Evolutionary conservation across 495 filamentous ascomycete species (phyloP), one percentile per base, ranked within the genome.

Genomic region (Aspergillus indologenus): DNA sequence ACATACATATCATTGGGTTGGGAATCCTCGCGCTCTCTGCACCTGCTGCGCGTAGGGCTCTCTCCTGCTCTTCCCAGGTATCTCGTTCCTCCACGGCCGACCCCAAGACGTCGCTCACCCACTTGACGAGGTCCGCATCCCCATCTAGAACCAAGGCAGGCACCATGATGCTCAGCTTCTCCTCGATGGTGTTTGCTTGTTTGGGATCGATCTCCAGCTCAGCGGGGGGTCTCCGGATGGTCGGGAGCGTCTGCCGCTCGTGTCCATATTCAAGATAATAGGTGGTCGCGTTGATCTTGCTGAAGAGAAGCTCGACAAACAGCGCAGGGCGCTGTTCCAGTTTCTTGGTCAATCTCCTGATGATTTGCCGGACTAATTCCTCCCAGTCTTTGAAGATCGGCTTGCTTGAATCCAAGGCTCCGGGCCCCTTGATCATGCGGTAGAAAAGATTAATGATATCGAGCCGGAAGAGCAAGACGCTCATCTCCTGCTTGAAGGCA

Each of bases 401-500:
- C 51, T 74, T 77, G 54, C 80, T 82, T 1, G 75, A 67, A 69
- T 91, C 85, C 43, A 99, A 71, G 3, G 86, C 85, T 46, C 90
- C 86, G 0, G 91, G 89, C 1, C 95, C 95, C 69, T 96, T 96
- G 68, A 98, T 90, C 84, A 98, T 93, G 60, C 85, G 84, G 63
- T 96, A 85, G 48, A 99, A 87, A 15, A 97, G 79, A 43, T 86
- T 85, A 56, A 99, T 84, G 15, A 96, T 95, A 65, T 98, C 95
- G 3, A 96, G 75, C 5, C 95, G 86, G 68, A 90, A 96, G 2
- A 99, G 81, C 72, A 97, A 80, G 14, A 96, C 86, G 58, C 85
- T 87, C 77, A 94, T 86, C 46, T 96, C 90, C 65, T 91, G 87
- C 73, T 97, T 98, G 80, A 97, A 97, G 5, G 91, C 92, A 45